Evolutionary conservation across 805 yeast species (phyloP).

Genomic region (Candida lessepsii): DNA sequence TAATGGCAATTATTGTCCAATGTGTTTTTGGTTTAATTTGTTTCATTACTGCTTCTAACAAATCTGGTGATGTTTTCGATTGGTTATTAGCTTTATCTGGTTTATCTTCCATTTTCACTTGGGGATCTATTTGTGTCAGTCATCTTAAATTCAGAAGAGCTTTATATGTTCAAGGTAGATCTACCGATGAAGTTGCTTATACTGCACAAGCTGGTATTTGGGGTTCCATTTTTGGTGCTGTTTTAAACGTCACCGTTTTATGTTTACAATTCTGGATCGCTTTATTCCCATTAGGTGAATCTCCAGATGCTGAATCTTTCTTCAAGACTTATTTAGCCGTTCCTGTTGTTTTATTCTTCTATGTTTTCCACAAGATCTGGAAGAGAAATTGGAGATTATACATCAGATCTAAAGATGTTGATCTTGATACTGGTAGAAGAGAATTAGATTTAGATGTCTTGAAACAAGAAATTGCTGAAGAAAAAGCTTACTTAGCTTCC

Average conservation of each 20-base stretch:
- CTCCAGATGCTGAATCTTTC: slow-evolving; percentile 50
- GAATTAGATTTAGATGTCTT: slow-evolving; percentile 38
- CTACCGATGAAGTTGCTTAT: slow-evolving; percentile 65
- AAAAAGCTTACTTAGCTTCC: slow-evolving; percentile 30
- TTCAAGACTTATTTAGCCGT: slow-evolving; percentile 65
- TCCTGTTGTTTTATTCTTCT: slow-evolving; percentile 59
- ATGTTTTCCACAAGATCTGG: slow-evolving; percentile 57
- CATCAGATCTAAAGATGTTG: slow-evolving; percentile 33
- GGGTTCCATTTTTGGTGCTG: slow-evolving; percentile 65
- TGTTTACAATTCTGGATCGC: slow-evolving; percentile 84
- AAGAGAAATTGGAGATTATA: slow-evolving; percentile 31
- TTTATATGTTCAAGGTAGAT: slow-evolving; percentile 62
- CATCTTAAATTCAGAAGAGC: slow-evolving; percentile 57
- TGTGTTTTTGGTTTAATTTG: slow-evolving; percentile 42
- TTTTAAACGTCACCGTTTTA: slow-evolving; percentile 58
- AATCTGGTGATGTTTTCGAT: slow-evolving; percentile 39
- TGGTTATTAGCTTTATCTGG: slow-evolving; percentile 54
- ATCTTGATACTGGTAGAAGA: slow-evolving; percentile 39
- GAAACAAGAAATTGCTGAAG: slow-evolving; percentile 42
- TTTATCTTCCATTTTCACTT: slow-evolving; percentile 47
- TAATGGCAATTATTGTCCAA: slow-evolving; percentile 43
- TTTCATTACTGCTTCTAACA: slow-evolving; percentile 44
- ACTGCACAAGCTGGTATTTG: slow-evolving; percentile 63
- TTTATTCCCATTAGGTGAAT: slow-evolving; percentile 59
- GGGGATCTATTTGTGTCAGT: slow-evolving; percentile 47